Evolutionary conservation across 495 filamentous ascomycete genomes (phyloP).

Genomic region (Thozetella sp.): DNA sequence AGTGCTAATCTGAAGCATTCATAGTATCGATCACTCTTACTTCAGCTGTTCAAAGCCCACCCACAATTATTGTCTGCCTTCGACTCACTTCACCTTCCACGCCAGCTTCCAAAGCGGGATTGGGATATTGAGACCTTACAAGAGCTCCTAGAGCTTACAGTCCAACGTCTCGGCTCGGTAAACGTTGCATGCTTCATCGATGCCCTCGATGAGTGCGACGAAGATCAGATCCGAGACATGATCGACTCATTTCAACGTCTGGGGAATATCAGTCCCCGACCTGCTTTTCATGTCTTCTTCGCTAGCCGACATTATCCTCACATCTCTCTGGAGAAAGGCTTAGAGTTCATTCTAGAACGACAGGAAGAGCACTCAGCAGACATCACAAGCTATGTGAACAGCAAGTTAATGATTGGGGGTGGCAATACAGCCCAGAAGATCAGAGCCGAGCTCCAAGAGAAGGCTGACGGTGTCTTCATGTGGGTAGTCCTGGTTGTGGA

Average conservation of each 20-base stretch:
- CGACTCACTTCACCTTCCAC: conserved; percentile 14
- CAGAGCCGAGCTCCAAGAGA: conserved; percentile 30
- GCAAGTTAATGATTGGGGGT: conserved; percentile 15
- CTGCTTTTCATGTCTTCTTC: conserved; percentile 33
- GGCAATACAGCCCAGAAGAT: conserved; percentile 22
- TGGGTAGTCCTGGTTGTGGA: conserved; percentile 48
- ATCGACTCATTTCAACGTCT: conserved; percentile 31
- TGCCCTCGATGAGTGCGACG: conserved; percentile 43
- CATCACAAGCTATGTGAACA: conserved; percentile 18
- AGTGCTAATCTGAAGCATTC: no score
- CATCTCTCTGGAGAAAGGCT: conserved; percentile 33
- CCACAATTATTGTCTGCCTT: conserved; percentile 24
- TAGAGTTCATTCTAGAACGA: conserved; percentile 21
- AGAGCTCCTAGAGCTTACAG: conserved; percentile 21
- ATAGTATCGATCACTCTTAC: conserved; percentile 55
- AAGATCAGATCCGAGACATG: conserved; percentile 33
- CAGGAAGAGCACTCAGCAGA: conserved; percentile 21
- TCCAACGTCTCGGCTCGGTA: conserved; percentile 17
- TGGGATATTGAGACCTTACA: conserved; percentile 29
- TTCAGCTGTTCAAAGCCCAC: conserved; percentile 26
- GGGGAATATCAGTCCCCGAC: conserved; percentile 8
- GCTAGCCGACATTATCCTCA: conserved; percentile 54
- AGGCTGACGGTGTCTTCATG: conserved; percentile 47
- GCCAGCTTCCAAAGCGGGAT: not conserved
- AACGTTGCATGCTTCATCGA: conserved; percentile 37